phyloP scores from a whole-genome alignment of 192 early-diverging fungal species.

The Lobulomyces angularis region DNA sequence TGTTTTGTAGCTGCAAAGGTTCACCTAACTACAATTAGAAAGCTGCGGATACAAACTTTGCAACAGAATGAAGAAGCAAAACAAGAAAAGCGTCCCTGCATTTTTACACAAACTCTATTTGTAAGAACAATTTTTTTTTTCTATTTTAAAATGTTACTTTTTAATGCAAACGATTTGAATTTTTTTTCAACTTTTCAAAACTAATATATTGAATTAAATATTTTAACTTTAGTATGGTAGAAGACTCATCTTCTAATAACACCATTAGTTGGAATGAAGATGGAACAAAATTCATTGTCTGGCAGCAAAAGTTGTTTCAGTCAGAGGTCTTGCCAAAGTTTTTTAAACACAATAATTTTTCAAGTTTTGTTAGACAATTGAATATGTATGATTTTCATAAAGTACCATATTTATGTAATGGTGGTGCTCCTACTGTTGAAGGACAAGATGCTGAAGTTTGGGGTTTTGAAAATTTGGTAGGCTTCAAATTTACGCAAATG shows the following conservation, averaged over 20 bases:
- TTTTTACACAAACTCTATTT: slow-evolving; percentile 89
- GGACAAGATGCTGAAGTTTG: background rate
- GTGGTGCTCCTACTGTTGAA: slow-evolving; percentile 37
- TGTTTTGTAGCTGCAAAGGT: too few relatives aligned
- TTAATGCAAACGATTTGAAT: background rate
- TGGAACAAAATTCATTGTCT: slow-evolving; percentile 74
- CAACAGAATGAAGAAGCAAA: too few relatives aligned
- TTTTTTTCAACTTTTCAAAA: slow-evolving; percentile 1
- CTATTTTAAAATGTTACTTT: background rate
- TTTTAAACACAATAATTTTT: slow-evolving; percentile 56
- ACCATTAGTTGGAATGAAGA: slow-evolving; percentile 82
- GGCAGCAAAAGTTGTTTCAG: slow-evolving; percentile 24
- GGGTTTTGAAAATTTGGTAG: background rate
- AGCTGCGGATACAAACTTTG: too few relatives aligned
- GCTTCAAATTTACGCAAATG: background rate
- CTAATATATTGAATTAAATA: slow-evolving; percentile 5
- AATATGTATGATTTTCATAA: slow-evolving; percentile 92
- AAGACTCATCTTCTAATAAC: slow-evolving; percentile 66
- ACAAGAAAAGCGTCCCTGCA: slow-evolving; percentile 58
- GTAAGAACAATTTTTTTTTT: slow-evolving; percentile 25
- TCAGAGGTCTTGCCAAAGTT: slow-evolving; percentile 36
- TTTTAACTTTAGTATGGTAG: slow-evolving; percentile 66
- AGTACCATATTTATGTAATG: slow-evolving; percentile 84
- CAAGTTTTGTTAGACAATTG: slow-evolving; percentile 42
- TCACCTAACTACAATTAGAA: too few relatives aligned